phyloP scores from a whole-genome alignment of 805 yeast genomes.

The Hanseniaspora osmophila region DNA sequence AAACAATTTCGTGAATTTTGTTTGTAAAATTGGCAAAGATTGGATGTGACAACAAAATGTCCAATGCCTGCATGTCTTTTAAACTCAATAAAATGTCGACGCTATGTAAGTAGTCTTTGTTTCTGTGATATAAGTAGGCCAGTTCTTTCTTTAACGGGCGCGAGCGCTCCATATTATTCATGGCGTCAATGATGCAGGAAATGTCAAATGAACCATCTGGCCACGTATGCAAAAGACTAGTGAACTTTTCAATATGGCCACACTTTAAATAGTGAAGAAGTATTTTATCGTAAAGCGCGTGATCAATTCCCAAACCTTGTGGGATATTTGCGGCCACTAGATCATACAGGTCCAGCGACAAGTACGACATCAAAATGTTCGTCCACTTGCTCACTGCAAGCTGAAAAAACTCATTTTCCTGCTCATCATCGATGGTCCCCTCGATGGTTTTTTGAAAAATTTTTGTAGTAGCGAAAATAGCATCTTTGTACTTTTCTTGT shows the following conservation, averaged over 20 bases:
- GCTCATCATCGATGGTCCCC: constrained; percentile 11
- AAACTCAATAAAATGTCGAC: constrained; percentile 46
- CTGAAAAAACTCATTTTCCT: constrained; percentile 7
- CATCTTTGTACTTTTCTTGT: constrained; percentile 38
- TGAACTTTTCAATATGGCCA: constrained; percentile 25
- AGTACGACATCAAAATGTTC: constrained; percentile 41
- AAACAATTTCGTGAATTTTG: constrained; percentile 38
- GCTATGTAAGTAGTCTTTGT: constrained; percentile 48
- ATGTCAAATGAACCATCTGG: constrained; percentile 38
- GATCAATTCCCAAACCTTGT: constrained; percentile 22
- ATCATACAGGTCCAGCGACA: constrained; percentile 31
- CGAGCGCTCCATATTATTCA: constrained; percentile 29
- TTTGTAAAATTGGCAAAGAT: constrained; percentile 37
- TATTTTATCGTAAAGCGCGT: constrained; percentile 31
- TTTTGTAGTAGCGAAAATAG: constrained; percentile 34
- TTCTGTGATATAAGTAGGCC: constrained; percentile 39
- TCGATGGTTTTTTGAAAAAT: constrained; percentile 22
- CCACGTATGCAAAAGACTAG: constrained; percentile 41
- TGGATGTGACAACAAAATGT: constrained; percentile 49
- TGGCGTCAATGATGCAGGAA: constrained; percentile 26
- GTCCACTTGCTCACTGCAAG: constrained; percentile 43
- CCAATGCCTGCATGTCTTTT: constrained; percentile 39
- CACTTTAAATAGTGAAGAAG: constrained; percentile 32
- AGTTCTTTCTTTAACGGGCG: constrained; percentile 28
- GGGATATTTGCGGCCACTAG: constrained; percentile 48